Conservation (phyloP, 139 green algal genomes). For the Micromonas pusilla region DNA sequence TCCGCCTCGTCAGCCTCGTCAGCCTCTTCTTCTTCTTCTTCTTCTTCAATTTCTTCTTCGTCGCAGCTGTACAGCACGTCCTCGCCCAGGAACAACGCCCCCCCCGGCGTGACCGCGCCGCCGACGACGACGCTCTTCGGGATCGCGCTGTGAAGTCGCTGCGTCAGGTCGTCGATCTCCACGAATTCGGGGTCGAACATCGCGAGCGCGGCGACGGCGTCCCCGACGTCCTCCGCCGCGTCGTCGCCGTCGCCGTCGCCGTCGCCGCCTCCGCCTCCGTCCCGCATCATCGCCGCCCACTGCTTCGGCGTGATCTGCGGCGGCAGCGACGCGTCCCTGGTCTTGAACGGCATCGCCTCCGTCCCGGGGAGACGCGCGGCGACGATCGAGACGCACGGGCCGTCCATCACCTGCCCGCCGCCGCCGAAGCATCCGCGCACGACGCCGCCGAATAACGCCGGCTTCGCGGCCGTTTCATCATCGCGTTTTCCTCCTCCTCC, state of each 20-base stretch:
- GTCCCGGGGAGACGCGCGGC: not conserved
- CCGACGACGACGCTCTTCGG: not conserved
- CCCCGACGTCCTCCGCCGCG: too few relatives aligned
- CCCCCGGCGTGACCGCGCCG: not conserved
- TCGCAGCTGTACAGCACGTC: too few relatives aligned
- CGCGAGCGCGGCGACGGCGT: not conserved
- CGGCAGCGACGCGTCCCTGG: not conserved
- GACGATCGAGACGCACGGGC: not conserved
- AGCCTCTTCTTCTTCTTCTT: too few relatives aligned
- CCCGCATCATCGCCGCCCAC: not conserved
- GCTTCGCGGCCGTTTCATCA: too few relatives aligned
- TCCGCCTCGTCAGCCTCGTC: too few relatives aligned
- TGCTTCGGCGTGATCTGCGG: not conserved
- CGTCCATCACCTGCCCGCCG: not conserved
- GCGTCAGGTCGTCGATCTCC: not conserved
- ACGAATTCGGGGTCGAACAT: not conserved
- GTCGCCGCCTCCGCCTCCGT: not conserved
- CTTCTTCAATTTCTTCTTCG: too few relatives aligned
- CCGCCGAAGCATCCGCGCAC: not conserved
- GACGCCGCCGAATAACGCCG: not conserved
- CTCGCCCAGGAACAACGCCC: not conserved
- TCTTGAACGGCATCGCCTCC: not conserved
- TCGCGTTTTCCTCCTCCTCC: too few relatives aligned
- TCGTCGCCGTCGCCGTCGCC: too few relatives aligned
- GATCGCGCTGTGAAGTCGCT: not conserved